Evolutionary conservation across 371 early-diverging fungal species (phyloP).

Genomic region (Mucor mucedo): DNA sequence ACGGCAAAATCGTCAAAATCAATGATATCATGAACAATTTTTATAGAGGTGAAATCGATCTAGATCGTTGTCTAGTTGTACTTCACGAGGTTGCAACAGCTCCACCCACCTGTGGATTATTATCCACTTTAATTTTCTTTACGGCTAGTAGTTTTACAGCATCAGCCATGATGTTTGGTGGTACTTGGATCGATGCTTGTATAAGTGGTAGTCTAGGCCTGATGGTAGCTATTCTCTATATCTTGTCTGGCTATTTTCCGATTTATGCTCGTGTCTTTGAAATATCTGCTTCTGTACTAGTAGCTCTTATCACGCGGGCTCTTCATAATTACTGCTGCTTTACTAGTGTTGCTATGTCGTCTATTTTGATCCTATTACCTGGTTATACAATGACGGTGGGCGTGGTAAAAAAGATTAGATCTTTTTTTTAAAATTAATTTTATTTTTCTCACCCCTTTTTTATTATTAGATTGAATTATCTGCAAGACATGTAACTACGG

Average conservation of each 20-base stretch:
- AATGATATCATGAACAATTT: constrained; percentile 43
- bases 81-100: constrained; percentile 36
- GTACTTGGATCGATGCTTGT: constrained; percentile 46
- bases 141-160: constrained; percentile 37
- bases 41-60: constrained; percentile 22
- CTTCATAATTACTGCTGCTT: constrained; percentile 44
- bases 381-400: constrained; percentile 73
- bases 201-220: constrained; percentile 37
- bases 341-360: constrained; percentile 42
- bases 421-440: neutral
- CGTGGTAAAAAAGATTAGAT: constrained; percentile 38
- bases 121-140: constrained; percentile 28
- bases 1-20: constrained; percentile 42
- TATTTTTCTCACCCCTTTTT: constrained; percentile 6
- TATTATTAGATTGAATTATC: constrained; percentile 46
- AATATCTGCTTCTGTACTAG: constrained; percentile 42
- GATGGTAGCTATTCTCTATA: constrained; percentile 36
- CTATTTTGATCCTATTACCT: constrained; percentile 66
- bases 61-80: constrained; percentile 34
- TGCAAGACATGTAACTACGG: constrained; percentile 81
- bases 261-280: constrained; percentile 52
- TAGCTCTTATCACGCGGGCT: constrained; percentile 42
- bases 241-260: constrained; percentile 38
- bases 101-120: constrained; percentile 43
- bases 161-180: constrained; percentile 41